Evolutionary conservation across 805 yeast genomes (phyloP).

Genomic region (Pichia exigua): DNA sequence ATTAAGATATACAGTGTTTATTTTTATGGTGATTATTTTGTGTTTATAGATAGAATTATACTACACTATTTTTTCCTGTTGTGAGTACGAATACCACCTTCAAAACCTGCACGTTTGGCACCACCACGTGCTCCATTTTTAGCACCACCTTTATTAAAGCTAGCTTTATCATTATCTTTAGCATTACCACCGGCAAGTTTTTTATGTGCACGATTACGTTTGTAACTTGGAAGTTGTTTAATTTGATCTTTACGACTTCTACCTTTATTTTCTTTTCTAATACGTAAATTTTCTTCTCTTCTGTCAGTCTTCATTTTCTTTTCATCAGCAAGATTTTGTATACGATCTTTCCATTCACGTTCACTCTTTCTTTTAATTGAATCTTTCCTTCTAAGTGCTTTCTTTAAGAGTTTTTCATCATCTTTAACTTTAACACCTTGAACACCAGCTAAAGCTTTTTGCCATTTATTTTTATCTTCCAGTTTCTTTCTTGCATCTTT

Average conservation of each 20-base stretch:
- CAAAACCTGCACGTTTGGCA: constrained; percentile 66
- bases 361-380: constrained; percentile 79
- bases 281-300: constrained; percentile 84
- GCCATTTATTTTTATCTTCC: constrained; percentile 79
- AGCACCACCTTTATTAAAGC: background rate
- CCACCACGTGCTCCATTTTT: background rate
- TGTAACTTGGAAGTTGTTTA: constrained; percentile 57
- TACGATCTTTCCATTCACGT: constrained; percentile 87
- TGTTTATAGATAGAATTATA: no score
- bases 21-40: background rate
- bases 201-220: constrained; percentile 34
- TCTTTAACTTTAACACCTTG: constrained; percentile 86
- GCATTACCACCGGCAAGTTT: constrained; percentile 5
- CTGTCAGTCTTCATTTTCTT: constrained; percentile 72
- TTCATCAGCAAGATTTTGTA: constrained; percentile 67
- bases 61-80: constrained; percentile 7
- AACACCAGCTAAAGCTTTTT: constrained; percentile 70
- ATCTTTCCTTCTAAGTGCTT: constrained; percentile 78
- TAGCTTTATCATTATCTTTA: background rate
- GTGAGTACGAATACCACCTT: constrained; percentile 42
- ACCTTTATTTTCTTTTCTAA: constrained; percentile 81
- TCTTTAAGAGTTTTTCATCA: constrained; percentile 80
- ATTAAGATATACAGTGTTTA: no score
- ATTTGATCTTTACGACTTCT: constrained; percentile 67
- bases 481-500: constrained; percentile 51